These are phyloP conservation scores for Yamadazyma kanchanaburiensis DNA, from an alignment of 1,139 yeast genomes.

Conservation along the genomic window DNA sequence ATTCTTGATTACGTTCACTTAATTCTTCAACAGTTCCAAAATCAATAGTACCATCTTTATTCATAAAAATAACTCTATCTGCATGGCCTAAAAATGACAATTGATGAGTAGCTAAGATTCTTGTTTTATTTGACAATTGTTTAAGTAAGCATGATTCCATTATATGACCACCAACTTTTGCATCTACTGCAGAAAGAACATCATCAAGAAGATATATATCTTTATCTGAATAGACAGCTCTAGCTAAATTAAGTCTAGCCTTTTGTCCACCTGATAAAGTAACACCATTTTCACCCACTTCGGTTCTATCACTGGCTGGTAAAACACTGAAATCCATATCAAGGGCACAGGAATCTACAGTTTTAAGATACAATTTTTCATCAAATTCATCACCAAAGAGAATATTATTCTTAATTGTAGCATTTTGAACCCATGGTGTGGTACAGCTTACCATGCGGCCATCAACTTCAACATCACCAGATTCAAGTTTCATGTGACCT, in stretches of 20 bases:
- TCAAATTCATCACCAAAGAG: conserved; percentile 28
- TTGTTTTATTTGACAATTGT: conserved; percentile 30
- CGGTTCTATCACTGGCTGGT: conserved; percentile 44
- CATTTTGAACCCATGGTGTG: conserved; percentile 47
- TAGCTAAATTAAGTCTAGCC: conserved; percentile 43
- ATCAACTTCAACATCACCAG: conserved; percentile 29
- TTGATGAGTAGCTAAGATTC: conserved; percentile 45
- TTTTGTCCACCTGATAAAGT: conserved; percentile 50
- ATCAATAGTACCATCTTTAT: conserved; percentile 34
- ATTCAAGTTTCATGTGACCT: conserved; percentile 49
- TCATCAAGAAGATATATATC: conserved; percentile 45
- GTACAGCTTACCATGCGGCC: conserved; percentile 49
- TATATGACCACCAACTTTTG: conserved; percentile 46
- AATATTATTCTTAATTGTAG: conserved; percentile 39
- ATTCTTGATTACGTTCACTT: conserved; percentile 17
- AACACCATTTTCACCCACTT: conserved; percentile 48
- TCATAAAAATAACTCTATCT: conserved; percentile 34
- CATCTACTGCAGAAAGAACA: conserved; percentile 48
- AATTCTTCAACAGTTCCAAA: conserved; percentile 39
- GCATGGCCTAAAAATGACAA: conserved; percentile 39
- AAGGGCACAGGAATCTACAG: conserved; percentile 32
- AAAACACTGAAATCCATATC: conserved; percentile 34
- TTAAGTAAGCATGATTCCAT: conserved; percentile 37
- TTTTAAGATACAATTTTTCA: conserved; percentile 22
- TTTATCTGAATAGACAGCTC: conserved; percentile 40